Percentiles rank a stretch among this genome's conserved stretches.
These are phyloP conservation scores for Rhytidhysteron rufulum DNA, from an alignment of 2,329 filamentous ascomycete species.

Conservation along the genomic window DNA sequence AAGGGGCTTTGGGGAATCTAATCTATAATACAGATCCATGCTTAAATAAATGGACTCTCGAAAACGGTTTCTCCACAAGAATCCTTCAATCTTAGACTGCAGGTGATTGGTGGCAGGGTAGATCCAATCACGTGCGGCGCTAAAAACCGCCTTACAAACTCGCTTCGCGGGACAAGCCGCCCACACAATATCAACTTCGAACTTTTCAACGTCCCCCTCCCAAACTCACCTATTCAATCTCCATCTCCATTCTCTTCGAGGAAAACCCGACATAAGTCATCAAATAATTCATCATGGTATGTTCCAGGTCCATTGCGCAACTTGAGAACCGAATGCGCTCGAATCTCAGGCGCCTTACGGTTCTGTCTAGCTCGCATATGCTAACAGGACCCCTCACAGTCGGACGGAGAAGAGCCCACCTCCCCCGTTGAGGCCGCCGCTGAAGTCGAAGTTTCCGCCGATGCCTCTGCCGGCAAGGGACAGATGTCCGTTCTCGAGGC, in stretches of 20 bases:
- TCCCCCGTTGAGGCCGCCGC: constrained; percentile 69
- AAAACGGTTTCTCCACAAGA: no score
- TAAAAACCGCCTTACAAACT: constrained; percentile 1
- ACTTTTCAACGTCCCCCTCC: constrained; percentile 10
- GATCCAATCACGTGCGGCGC: constrained; percentile 1
- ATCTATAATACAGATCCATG: no score
- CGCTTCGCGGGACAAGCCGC: constrained; percentile 12
- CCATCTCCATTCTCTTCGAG: constrained; percentile 36
- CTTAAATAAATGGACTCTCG: no score
- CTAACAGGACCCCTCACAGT: constrained; percentile 54
- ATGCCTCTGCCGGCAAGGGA: constrained; percentile 72
- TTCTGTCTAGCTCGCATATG: no score
- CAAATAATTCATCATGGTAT: constrained; percentile 40
- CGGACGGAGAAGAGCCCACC: constrained; percentile 98
- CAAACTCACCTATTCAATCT: constrained; percentile 4
- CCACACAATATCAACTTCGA: constrained; percentile 13
- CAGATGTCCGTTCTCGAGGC: constrained; percentile 98
- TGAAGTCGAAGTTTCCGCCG: constrained; percentile 95
- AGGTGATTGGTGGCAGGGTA: neutral
- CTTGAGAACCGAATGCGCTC: no score
- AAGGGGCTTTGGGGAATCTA: no score
- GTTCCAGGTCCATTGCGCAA: no score
- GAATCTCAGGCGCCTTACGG: no score
- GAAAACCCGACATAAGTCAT: constrained; percentile 38
- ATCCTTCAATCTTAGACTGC: no score